Percentiles rank a stretch among this genome's conserved stretches.
Conservation (phyloP, 352 stramenopile genomes). For the Phytophthora brassicae region DNA sequence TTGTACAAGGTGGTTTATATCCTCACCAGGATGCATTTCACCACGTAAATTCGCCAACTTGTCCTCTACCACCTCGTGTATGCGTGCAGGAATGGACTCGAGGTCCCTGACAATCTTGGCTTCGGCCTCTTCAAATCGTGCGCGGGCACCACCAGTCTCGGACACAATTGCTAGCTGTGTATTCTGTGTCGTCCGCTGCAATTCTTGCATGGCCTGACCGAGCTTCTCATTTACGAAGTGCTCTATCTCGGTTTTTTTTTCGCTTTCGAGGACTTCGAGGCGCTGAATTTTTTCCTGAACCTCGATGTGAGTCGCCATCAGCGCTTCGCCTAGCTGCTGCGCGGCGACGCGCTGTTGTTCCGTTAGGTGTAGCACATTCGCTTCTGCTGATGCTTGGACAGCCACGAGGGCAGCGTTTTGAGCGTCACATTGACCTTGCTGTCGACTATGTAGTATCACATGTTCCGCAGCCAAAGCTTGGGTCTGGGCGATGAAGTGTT, state of each 20-base stretch:
- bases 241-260: not conserved
- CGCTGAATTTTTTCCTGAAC: not conserved
- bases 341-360: not conserved
- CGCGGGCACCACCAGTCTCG: not conserved
- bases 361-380: not conserved
- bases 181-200: not conserved
- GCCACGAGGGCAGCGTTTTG: not conserved
- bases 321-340: not conserved
- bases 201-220: not conserved
- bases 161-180: not conserved
- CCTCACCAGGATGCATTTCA: slow-evolving; percentile 2
- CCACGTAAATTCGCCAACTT: not conserved
- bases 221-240: not conserved
- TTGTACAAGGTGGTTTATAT: slow-evolving; percentile 4
- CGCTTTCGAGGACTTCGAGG: not conserved
- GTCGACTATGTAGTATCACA: not conserved
- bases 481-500: not conserved
- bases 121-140: not conserved
- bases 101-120: not conserved
- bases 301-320: not conserved
- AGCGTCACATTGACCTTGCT: not conserved
- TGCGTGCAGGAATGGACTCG: too few species aligned
- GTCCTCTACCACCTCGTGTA: too few species aligned
- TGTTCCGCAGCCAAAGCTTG: not conserved
- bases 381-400: not conserved